These are phyloP conservation scores for Ophiostoma fasciatum DNA, from an alignment of 2,329 filamentous ascomycete genomes.

Conservation along the genomic window DNA sequence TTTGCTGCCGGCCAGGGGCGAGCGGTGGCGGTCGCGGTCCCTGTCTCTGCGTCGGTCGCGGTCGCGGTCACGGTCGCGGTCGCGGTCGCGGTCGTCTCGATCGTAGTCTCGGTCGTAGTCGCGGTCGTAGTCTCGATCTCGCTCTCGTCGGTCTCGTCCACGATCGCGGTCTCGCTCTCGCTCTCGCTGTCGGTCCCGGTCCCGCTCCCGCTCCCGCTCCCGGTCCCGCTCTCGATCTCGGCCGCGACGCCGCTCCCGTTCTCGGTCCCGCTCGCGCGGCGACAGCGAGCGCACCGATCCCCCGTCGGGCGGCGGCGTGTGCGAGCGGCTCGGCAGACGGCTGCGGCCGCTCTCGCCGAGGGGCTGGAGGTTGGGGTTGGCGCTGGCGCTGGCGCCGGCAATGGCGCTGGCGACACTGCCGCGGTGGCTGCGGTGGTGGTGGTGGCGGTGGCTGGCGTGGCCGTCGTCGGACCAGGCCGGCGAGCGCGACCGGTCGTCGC, in stretches of 20 bases:
- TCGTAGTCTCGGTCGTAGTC: not conserved
- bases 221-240: not conserved
- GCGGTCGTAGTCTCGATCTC: not conserved
- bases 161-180: not conserved
- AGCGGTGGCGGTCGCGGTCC: too few species aligned
- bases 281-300: too few species aligned
- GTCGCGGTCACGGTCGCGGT: too few species aligned
- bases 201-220: not conserved
- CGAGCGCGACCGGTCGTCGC: conserved; percentile 16
- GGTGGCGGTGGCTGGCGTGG: conserved; percentile 2
- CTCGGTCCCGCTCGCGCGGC: not conserved
- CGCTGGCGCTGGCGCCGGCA: too few species aligned
- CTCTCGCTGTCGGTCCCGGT: too few species aligned
- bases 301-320: conserved; percentile 37
- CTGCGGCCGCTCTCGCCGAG: too few species aligned
- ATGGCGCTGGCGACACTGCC: too few species aligned
- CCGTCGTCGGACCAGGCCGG: conserved; percentile 7
- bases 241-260: not conserved
- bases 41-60: too few species aligned
- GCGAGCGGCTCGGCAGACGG: not conserved
- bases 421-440: not conserved
- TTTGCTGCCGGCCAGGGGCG: too few species aligned
- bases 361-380: too few species aligned
- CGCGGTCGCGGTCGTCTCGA: not conserved
- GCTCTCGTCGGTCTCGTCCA: too few species aligned